phyloP scores from a whole-genome alignment of 2,329 filamentous ascomycete genomes.

The Tolypocladium ophioglossoides region DNA sequence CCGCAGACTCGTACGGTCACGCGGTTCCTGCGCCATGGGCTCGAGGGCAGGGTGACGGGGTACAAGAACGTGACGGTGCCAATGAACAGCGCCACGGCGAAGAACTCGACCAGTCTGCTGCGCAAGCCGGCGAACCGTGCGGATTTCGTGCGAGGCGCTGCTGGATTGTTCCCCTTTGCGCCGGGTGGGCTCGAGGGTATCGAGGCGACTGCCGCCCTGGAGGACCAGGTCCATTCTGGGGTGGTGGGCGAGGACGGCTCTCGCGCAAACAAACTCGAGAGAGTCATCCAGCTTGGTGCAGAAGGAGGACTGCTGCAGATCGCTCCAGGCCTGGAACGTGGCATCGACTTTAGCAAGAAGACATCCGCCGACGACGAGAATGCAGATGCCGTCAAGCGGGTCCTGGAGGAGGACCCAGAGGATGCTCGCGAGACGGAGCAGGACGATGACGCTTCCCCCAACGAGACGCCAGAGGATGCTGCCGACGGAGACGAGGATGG shows the following conservation, averaged over 20 bases:
- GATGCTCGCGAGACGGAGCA: conserved; percentile 19
- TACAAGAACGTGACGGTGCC: conserved; percentile 93
- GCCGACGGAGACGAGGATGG: conserved; percentile 33
- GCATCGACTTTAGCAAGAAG: conserved; percentile 59
- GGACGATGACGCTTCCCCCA: conserved; percentile 14
- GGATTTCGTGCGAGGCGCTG: conserved; percentile 86
- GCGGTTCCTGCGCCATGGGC: conserved; percentile 79
- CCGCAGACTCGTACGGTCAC: conserved; percentile 94
- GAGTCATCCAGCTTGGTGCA: conserved; percentile 71
- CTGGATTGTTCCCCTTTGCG: conserved; percentile 89
- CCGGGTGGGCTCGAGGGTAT: conserved; percentile 83
- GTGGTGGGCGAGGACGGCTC: conserved; percentile 29
- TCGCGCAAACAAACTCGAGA: conserved; percentile 55
- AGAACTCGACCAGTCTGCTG: conserved; percentile 84
- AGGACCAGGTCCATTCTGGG: conserved; percentile 58
- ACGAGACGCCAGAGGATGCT: conserved; percentile 12
- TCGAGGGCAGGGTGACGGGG: conserved; percentile 85
- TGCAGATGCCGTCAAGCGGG: conserved; percentile 59
- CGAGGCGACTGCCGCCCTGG: conserved; percentile 73
- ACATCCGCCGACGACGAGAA: conserved; percentile 45
- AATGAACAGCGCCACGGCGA: conserved; percentile 79
- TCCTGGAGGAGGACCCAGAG: conserved; percentile 42
- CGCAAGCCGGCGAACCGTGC: conserved; percentile 78
- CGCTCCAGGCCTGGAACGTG: conserved; percentile 72
- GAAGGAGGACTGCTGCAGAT: conserved; percentile 71